Percentiles rank a stretch among this genome's conserved stretches.
Conservation (phyloP, 164 flowering plant species). For the Aristolochia contorta region DNA sequence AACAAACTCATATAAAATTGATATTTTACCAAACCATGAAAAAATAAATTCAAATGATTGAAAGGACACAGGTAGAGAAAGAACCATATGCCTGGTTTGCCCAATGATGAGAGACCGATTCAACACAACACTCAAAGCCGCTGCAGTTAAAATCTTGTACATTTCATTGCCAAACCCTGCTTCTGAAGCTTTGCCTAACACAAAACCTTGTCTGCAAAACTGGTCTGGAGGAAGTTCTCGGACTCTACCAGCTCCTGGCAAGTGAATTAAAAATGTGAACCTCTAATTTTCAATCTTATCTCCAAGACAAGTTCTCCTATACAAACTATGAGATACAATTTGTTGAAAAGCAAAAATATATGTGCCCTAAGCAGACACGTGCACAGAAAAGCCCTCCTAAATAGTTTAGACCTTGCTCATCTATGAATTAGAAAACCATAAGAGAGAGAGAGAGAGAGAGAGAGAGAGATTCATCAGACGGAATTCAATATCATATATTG, state of each 20-base stretch:
- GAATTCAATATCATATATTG: no score
- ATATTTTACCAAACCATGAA: background rate
- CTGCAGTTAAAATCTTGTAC: conserved; percentile 87
- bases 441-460: no score
- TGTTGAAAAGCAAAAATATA: no score
- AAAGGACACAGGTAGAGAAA: conserved; percentile 38
- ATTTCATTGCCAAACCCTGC: conserved; percentile 99
- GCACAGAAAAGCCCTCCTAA: no score
- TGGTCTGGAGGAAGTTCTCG: conserved; percentile 68
- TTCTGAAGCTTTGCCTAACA: conserved; percentile 91
- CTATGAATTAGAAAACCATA: no score
- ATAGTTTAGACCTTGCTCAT: no score
- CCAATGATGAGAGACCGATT: conserved; percentile 94
- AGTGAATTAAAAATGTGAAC: conserved; percentile 11
- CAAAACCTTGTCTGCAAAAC: conserved; percentile 82
- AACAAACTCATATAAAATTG: background rate
- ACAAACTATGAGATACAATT: no score
- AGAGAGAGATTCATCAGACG: no score
- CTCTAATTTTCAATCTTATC: conserved; percentile 1
- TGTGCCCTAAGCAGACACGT: no score
- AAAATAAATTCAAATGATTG: background rate
- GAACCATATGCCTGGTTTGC: conserved; percentile 99
- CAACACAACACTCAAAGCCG: conserved; percentile 77
- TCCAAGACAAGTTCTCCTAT: background rate
- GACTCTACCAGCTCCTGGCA: conserved; percentile 71